phyloP scores from a whole-genome alignment of 768 basidiomycete species.

The Boletellus emodensis region DNA sequence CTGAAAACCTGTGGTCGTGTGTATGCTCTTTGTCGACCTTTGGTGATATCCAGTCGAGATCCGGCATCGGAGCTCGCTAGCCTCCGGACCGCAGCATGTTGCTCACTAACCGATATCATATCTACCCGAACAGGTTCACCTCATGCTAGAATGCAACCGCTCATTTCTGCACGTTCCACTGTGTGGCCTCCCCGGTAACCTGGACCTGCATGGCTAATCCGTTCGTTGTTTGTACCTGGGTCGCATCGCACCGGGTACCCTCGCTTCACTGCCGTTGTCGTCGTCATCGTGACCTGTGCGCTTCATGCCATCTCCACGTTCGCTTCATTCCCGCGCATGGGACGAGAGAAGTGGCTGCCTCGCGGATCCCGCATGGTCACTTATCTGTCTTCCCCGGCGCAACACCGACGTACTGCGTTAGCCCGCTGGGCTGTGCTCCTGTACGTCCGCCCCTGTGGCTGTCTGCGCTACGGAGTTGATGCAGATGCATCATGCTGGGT shows the following conservation, averaged over 20 bases:
- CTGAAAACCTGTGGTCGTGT: conserved; percentile 17
- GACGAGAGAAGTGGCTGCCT: conserved; percentile 16
- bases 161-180: conserved; percentile 3
- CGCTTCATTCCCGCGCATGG: conserved; percentile 29
- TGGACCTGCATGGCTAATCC: conserved; percentile 3
- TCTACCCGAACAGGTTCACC: conserved; percentile 24
- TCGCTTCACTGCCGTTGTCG: conserved; percentile 7
- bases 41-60: conserved; percentile 6
- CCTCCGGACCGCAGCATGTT: conserved; percentile 15
- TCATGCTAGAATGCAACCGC: background rate
- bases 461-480: conserved; percentile 5
- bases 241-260: conserved; percentile 14
- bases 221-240: conserved; percentile 19
- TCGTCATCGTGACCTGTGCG: conserved; percentile 24
- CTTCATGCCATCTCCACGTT: conserved; percentile 12
- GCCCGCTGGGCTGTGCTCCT: conserved; percentile 16
- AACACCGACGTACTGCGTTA: conserved; percentile 13
- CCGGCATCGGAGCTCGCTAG: conserved; percentile 24
- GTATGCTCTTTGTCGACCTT: background rate
- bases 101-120: conserved; percentile 15
- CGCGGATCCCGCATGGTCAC: conserved; percentile 28
- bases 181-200: conserved; percentile 1
- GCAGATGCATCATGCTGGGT: background rate
- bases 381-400: conserved; percentile 15
- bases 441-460: conserved; percentile 13